Conservation (phyloP, 2,329 filamentous ascomycete genomes). For the Macrophomina tecta region DNA sequence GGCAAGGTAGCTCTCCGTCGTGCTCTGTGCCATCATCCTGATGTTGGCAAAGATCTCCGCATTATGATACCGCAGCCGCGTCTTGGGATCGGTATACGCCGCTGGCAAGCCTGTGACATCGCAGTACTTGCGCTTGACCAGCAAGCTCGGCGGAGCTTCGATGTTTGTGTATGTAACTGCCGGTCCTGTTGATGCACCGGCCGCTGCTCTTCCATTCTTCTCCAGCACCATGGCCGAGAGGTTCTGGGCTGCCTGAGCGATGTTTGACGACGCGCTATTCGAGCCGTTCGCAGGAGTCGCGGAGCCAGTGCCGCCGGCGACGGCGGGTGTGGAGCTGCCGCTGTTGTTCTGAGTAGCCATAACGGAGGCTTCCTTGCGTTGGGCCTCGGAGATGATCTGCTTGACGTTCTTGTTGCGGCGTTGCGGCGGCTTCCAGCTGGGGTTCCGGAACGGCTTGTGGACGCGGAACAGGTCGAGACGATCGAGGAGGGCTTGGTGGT, state of each 20-base stretch:
- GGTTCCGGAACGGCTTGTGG: constrained; percentile 88
- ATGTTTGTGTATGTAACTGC: constrained; percentile 93
- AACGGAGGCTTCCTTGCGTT: constrained; percentile 86
- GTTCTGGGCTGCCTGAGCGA: constrained; percentile 87
- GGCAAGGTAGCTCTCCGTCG: constrained; percentile 86
- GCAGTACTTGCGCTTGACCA: constrained; percentile 84
- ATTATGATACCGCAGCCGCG: constrained; percentile 88
- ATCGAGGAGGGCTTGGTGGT: constrained; percentile 84
- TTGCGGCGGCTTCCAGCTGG: constrained; percentile 87
- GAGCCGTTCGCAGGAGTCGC: constrained; percentile 68
- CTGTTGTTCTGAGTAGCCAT: constrained; percentile 83
- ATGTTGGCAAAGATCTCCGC: constrained; percentile 89
- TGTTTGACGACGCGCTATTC: constrained; percentile 69
- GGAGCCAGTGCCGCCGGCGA: constrained; percentile 34
- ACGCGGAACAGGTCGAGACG: constrained; percentile 87
- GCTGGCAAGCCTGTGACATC: constrained; percentile 94
- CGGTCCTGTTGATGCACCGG: constrained; percentile 56
- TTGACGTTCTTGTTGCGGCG: constrained; percentile 99
- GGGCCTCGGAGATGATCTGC: constrained; percentile 88
- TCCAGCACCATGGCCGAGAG: constrained; percentile 87
- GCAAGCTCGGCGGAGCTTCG: constrained; percentile 87
- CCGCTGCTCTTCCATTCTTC: constrained; percentile 62
- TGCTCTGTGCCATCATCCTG: constrained; percentile 78
- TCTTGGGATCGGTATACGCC: constrained; percentile 94
- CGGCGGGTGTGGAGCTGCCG: constrained; percentile 71